Base-by-base conservation (phyloP, 306 rosid genomes). In the Dalbergia cultrata region DNA sequence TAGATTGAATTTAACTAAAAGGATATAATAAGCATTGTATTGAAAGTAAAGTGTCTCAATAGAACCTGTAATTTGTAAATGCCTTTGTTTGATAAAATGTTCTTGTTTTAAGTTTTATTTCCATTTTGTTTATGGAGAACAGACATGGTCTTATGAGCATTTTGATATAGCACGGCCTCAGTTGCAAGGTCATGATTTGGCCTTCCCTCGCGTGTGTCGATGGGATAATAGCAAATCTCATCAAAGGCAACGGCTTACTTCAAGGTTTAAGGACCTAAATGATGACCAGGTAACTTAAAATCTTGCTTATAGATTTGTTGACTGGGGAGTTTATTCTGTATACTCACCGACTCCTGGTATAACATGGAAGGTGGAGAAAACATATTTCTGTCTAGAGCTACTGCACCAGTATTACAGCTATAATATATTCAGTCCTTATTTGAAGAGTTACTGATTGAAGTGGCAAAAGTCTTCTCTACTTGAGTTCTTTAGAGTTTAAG, bases 141-240 rank as follows among this genome's bases (percentile, higher is more conserved):
- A 90, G 93, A 79, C 84, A 79, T 90, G 93, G 93, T 83, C 80
- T 56, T 87, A 85, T 70, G 93, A 90, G 73, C 93, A 90, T 80
- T 83, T 90, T 87, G 91, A 90, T 70, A 67, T 85, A 35, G 91
- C 88, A 26, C 83, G 91, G 56, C 91, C 93, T 67, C 52, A 65
- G 19, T 43, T 85, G 62, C 82, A 72, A 75, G 86, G 80, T 57
- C 58, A 67, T 13, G 83, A 77, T 83, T 18, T 22, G 6, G 34
- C 80, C 65, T 85, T 85, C 84, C 93, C 93, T 79, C 93, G 93
- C 4, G 74, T 87, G 8, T 86, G 91, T 74, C 87, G 82, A 74
- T 90, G 93, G 93, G 90, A 84, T 81, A 80, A 67, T 35, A 76
- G 71, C 63, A 87, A 82, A 82, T 52, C 84, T 66, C 66, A 41